Conservation (phyloP, 2,329 filamentous ascomycete genomes). For the Capronia epimyces region DNA sequence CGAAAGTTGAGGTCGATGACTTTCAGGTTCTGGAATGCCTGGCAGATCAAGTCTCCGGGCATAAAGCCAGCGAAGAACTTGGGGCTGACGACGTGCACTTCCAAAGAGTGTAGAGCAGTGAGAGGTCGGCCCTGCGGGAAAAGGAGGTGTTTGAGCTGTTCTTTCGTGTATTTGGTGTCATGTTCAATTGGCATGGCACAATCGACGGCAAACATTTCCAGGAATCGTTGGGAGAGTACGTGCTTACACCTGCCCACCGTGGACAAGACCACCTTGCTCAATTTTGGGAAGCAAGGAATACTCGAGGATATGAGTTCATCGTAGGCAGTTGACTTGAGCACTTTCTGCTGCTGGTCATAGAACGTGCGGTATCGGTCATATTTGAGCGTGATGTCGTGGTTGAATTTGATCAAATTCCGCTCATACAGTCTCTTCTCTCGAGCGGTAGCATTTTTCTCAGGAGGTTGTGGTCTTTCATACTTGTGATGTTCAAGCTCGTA, state of each 20-base stretch:
- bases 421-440: conserved; percentile 26
- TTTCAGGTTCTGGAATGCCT: conserved; percentile 21
- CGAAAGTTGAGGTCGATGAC: conserved; percentile 22
- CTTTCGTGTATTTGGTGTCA: conserved; percentile 22
- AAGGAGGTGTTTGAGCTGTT: conserved; percentile 26
- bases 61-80: conserved; percentile 25
- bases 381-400: conserved; percentile 18
- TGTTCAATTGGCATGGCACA: conserved; percentile 23
- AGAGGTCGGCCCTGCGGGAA: conserved; percentile 15
- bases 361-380: conserved; percentile 21
- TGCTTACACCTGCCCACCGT: conserved; percentile 26
- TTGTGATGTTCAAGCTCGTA: conserved; percentile 23
- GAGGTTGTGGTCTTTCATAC: conserved; percentile 16
- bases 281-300: conserved; percentile 18
- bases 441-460: conserved; percentile 9
- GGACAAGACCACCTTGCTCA: conserved; percentile 23
- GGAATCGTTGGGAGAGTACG: conserved; percentile 23
- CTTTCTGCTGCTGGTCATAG: conserved; percentile 22
- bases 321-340: conserved; percentile 17
- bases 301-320: conserved; percentile 13
- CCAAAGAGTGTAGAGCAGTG: conserved; percentile 11
- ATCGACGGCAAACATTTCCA: conserved; percentile 21
- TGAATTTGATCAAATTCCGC: conserved; percentile 26
- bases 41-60: conserved; percentile 10
- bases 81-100: conserved; percentile 22